Conservation (phyloP, 148 eudicot species). For the Nepenthes mirabilis region DNA sequence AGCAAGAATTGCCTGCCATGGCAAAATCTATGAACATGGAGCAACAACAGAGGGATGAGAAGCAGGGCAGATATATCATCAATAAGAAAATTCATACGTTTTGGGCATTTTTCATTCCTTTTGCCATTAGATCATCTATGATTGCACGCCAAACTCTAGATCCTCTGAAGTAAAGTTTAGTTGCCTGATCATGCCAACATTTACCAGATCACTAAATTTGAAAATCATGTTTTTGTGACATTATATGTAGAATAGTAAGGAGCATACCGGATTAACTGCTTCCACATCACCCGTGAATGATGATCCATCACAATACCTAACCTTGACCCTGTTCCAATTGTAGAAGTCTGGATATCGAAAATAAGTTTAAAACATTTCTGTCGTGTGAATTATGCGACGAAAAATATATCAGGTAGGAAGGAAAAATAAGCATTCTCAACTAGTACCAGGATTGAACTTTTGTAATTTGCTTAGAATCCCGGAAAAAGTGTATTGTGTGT, state of each 20-base stretch:
- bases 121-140: conserved; percentile 8
- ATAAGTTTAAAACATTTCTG: neutral
- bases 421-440: neutral
- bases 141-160: conserved; percentile 12
- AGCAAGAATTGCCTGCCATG: conserved; percentile 45
- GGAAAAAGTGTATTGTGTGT: conserved; percentile 27
- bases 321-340: conserved; percentile 47
- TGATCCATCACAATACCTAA: conserved; percentile 53
- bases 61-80: neutral
- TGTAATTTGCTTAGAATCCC: conserved; percentile 25
- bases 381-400: neutral
- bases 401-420: neutral
- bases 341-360: conserved; percentile 28
- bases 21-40: neutral
- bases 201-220: neutral
- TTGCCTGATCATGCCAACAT: conserved; percentile 30
- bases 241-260: neutral
- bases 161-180: conserved; percentile 40
- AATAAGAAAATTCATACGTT: conserved; percentile 2
- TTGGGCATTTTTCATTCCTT: conserved; percentile 12
- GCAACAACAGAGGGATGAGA: neutral
- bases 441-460: conserved; percentile 30
- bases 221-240: neutral
- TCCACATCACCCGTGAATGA: conserved; percentile 47
- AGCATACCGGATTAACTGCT: conserved; percentile 39